A percentile compares a stretch with the other conserved stretches of the same genome.
These are phyloP conservation scores for Cercospora zeina DNA, from an alignment of 2,329 filamentous ascomycete species.

Conservation along the genomic window DNA sequence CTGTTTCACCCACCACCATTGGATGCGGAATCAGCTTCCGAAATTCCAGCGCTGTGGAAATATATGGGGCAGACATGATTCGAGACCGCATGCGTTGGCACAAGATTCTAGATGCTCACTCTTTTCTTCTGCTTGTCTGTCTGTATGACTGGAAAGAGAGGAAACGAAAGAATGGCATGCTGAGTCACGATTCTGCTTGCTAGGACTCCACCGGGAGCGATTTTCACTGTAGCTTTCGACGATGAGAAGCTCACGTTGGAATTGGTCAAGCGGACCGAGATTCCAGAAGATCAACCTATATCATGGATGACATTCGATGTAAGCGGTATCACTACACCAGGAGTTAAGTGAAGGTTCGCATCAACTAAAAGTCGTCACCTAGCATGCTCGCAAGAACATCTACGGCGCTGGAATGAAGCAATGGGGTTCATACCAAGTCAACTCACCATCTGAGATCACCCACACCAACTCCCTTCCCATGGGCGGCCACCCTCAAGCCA, in stretches of 20 bases:
- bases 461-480: conserved; percentile 75
- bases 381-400: conserved; percentile 80
- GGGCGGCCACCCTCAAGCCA: conserved; percentile 69
- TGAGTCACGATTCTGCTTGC: conserved; percentile 4
- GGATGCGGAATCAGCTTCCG: not conserved
- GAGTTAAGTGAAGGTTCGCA: conserved; percentile 3
- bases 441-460: conserved; percentile 71
- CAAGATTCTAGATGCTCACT: conserved; percentile 1
- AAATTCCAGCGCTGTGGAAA: not conserved
- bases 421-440: conserved; percentile 79
- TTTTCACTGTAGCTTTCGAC: conserved; percentile 86
- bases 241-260: conserved; percentile 73
- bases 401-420: conserved; percentile 94
- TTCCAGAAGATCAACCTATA: conserved; percentile 80
- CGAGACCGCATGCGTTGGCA: conserved; percentile 1
- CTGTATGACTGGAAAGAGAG: not conserved
- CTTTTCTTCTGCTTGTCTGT: not conserved
- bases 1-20: not conserved
- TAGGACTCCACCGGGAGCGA: conserved; percentile 75
- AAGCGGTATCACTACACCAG: conserved; percentile 40
- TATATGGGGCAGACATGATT: conserved; percentile 3
- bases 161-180: not conserved
- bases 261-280: conserved; percentile 76
- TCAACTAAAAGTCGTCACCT: not conserved
- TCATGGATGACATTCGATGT: conserved; percentile 93